Conservation (phyloP, 805 yeast genomes). For the Wickerhamiella azyma region DNA sequence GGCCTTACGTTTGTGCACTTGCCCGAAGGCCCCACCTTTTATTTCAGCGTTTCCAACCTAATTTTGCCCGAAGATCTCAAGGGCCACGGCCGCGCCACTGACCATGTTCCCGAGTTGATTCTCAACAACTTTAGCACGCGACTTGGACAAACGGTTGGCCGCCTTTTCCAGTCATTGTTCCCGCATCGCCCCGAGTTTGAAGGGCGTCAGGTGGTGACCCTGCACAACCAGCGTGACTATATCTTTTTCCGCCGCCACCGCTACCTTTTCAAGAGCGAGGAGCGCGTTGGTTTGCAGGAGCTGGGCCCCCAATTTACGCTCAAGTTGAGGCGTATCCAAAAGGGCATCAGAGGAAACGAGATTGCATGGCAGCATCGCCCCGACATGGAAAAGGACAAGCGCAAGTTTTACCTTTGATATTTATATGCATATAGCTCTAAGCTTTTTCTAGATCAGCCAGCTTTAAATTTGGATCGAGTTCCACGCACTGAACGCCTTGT, state of each 20-base stretch:
- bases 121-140: slow-evolving; percentile 87
- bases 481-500: background rate
- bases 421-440: slow-evolving; percentile 3
- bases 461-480: slow-evolving; percentile 6
- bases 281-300: slow-evolving; percentile 88
- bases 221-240: slow-evolving; percentile 93
- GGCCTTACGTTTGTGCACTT: slow-evolving; percentile 88
- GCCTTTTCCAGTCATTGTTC: slow-evolving; percentile 79
- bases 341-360: slow-evolving; percentile 72
- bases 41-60: slow-evolving; percentile 70
- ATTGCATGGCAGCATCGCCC: slow-evolving; percentile 94
- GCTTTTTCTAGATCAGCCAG: background rate
- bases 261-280: slow-evolving; percentile 77
- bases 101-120: slow-evolving; percentile 82
- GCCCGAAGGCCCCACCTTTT: slow-evolving; percentile 91
- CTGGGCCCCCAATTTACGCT: slow-evolving; percentile 94
- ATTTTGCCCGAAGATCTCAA: slow-evolving; percentile 58
- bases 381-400: slow-evolving; percentile 93
- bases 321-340: slow-evolving; percentile 74
- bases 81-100: slow-evolving; percentile 87
- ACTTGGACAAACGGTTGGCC: slow-evolving; percentile 84
- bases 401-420: slow-evolving; percentile 63
- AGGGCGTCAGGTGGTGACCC: slow-evolving; percentile 89
- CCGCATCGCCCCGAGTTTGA: slow-evolving; percentile 89
- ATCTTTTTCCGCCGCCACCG: slow-evolving; percentile 93